Evolutionary conservation across 768 basidiomycete genomes (phyloP).

Genomic region (Suillus tomentosus): DNA sequence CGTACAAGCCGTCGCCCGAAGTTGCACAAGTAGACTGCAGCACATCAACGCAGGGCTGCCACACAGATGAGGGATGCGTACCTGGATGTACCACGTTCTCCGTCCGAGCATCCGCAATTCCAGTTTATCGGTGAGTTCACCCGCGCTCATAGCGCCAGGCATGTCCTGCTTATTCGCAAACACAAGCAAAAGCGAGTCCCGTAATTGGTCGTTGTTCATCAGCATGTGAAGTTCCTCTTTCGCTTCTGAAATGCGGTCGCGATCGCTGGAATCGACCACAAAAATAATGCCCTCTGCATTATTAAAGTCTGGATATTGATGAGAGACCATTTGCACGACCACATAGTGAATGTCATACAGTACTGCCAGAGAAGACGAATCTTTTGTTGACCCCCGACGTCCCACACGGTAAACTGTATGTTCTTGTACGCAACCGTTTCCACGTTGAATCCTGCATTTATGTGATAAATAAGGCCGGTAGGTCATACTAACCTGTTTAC

Average conservation of each 20-base stretch:
- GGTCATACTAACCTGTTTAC: conserved; percentile 34
- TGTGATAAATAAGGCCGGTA: neutral
- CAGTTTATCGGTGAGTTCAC: conserved; percentile 96
- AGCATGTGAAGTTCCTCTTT: conserved; percentile 94
- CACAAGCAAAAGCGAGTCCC: conserved; percentile 93
- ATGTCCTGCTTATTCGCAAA: conserved; percentile 99
- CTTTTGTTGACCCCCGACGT: conserved; percentile 98
- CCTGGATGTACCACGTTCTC: conserved; percentile 98
- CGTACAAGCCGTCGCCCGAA: conserved; percentile 94
- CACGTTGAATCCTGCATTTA: conserved; percentile 81
- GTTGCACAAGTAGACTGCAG: conserved; percentile 74
- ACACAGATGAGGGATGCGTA: conserved; percentile 37
- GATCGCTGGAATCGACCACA: conserved; percentile 95
- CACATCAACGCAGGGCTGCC: conserved; percentile 7
- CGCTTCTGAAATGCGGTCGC: conserved; percentile 94
- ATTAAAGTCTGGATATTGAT: conserved; percentile 54
- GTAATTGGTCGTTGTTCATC: conserved; percentile 96
- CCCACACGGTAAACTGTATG: conserved; percentile 93
- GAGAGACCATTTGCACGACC: neutral
- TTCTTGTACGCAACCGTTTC: conserved; percentile 99
- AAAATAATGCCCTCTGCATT: conserved; percentile 98
- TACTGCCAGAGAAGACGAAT: conserved; percentile 98
- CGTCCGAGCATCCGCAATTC: conserved; percentile 95
- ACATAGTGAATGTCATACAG: conserved; percentile 11
- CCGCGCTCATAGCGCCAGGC: conserved; percentile 96